Evolutionary conservation across 2,329 filamentous ascomycete species (phyloP).

Genomic region (Fusarium abutilonis): DNA sequence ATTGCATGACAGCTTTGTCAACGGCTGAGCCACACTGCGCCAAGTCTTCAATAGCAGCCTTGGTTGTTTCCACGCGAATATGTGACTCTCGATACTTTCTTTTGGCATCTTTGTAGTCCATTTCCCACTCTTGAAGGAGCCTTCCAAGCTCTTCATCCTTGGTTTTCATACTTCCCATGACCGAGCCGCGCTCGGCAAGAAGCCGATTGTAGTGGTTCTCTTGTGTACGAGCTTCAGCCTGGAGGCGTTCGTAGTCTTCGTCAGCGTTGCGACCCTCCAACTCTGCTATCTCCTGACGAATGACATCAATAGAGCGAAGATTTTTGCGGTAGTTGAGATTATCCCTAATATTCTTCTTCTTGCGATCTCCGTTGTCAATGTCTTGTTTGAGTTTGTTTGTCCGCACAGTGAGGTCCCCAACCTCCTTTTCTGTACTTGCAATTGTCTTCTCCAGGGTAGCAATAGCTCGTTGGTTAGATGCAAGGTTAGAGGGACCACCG

Average conservation of each 20-base stretch:
- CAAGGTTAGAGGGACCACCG: slow-evolving; percentile 77
- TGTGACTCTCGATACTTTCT: slow-evolving; percentile 85
- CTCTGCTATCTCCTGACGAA: slow-evolving; percentile 75
- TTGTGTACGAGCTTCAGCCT: slow-evolving; percentile 72
- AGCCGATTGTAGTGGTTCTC: slow-evolving; percentile 75
- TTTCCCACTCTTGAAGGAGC: slow-evolving; percentile 81
- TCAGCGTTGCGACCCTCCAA: slow-evolving; percentile 83
- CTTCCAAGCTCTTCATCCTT: slow-evolving; percentile 83
- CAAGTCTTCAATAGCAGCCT: slow-evolving; percentile 91
- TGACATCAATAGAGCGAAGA: slow-evolving; percentile 71
- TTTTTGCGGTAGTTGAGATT: slow-evolving; percentile 88
- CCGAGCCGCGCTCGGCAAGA: slow-evolving; percentile 75
- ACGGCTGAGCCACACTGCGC: slow-evolving; percentile 83
- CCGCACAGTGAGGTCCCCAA: slow-evolving; percentile 71
- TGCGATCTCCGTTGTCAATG: slow-evolving; percentile 80
- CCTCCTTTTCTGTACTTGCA: slow-evolving; percentile 71
- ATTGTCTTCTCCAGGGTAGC: slow-evolving; percentile 73
- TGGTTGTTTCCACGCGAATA: slow-evolving; percentile 90
- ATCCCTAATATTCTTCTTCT: slow-evolving; percentile 86
- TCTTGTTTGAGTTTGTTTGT: slow-evolving; percentile 82
- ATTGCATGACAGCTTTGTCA: slow-evolving; percentile 97
- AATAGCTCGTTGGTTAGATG: slow-evolving; percentile 75
- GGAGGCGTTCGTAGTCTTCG: slow-evolving; percentile 81
- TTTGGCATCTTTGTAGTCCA: slow-evolving; percentile 86
- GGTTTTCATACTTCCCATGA: slow-evolving; percentile 81